Percentiles rank a stretch among this genome's conserved stretches.
phyloP scores from a whole-genome alignment of 75 land plant genomes.

The Isoetes taiwanensis region DNA sequence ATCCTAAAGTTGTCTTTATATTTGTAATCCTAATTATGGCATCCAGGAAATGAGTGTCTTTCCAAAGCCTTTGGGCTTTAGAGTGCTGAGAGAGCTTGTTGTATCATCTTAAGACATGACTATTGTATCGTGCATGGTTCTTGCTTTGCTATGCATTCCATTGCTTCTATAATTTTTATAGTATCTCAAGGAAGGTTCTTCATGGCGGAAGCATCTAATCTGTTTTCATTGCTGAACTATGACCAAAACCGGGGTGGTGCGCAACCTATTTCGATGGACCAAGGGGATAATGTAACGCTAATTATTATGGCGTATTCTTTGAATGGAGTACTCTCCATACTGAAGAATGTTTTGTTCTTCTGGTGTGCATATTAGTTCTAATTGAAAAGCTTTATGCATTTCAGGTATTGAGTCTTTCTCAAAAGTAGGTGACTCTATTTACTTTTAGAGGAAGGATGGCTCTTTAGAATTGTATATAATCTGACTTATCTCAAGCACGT shows the following conservation, averaged over 20 bases:
- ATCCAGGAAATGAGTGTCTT: too few relatives aligned
- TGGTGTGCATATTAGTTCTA: constrained; percentile 93
- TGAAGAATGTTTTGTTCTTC: constrained; percentile 71
- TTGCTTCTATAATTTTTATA: too few relatives aligned
- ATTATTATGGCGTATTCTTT: constrained; percentile 84
- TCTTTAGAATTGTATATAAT: constrained; percentile 41
- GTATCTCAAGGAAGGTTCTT: too few relatives aligned
- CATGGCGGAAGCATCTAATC: too few relatives aligned
- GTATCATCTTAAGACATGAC: background rate
- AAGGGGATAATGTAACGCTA: constrained; percentile 65
- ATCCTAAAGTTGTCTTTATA: too few relatives aligned
- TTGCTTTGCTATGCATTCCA: background rate
- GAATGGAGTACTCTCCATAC: constrained; percentile 76
- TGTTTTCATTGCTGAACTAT: background rate
- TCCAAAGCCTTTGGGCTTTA: too few relatives aligned
- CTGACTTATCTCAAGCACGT: constrained; percentile 60
- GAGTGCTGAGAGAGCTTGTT: background rate
- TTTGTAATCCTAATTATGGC: too few relatives aligned
- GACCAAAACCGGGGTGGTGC: constrained; percentile 44
- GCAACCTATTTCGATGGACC: constrained; percentile 82
- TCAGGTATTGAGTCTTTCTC: constrained; percentile 98
- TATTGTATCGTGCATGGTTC: background rate
- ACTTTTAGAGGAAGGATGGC: constrained; percentile 51
- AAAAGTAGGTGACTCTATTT: constrained; percentile 95
- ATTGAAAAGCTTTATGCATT: background rate